Conservation (phyloP, 2,329 filamentous ascomycete genomes). For the Pseudogymnoascus sp. region DNA sequence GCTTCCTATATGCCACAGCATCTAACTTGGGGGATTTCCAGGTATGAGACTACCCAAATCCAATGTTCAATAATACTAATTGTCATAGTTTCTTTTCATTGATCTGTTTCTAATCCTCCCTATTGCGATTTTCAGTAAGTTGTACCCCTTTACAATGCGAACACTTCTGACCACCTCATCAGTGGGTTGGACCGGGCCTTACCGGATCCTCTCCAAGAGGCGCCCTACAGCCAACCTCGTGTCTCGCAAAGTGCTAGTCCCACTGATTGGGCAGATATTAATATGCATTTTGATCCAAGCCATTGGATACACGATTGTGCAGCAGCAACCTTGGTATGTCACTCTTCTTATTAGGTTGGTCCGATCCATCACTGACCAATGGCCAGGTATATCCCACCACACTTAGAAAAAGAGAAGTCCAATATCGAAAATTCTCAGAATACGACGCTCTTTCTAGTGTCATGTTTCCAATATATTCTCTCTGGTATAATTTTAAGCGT, state of each 20-base stretch:
- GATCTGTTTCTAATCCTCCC: conserved; percentile 87
- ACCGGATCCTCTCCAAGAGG: conserved; percentile 67
- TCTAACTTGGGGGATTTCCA: conserved; percentile 97
- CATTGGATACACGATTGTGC: conserved; percentile 64
- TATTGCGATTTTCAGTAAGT: conserved; percentile 84
- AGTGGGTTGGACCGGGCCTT: conserved; percentile 93
- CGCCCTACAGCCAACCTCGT: conserved; percentile 87
- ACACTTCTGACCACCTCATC: conserved; percentile 9
- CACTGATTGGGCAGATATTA: conserved; percentile 78
- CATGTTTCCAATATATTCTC: conserved; percentile 91
- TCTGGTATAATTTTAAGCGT: conserved; percentile 83
- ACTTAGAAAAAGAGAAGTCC: conserved; percentile 66
- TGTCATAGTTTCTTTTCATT: conserved; percentile 73
- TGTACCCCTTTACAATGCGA: not conserved
- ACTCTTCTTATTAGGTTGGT: not conserved
- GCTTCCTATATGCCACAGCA: conserved; percentile 87
- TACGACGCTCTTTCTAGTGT: conserved; percentile 79
- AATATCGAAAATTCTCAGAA: conserved; percentile 92
- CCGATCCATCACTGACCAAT: conserved; percentile 15
- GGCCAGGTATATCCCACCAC: conserved; percentile 66
- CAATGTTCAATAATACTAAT: conserved; percentile 7
- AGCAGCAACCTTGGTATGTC: conserved; percentile 66
- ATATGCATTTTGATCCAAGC: conserved; percentile 74
- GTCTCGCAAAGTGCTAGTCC: conserved; percentile 82
- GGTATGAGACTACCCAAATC: conserved; percentile 29